Evolutionary conservation across 768 basidiomycete genomes (phyloP), one percentile per base, ranked within the genome.

Genomic region (Tephrocybe sp.): DNA sequence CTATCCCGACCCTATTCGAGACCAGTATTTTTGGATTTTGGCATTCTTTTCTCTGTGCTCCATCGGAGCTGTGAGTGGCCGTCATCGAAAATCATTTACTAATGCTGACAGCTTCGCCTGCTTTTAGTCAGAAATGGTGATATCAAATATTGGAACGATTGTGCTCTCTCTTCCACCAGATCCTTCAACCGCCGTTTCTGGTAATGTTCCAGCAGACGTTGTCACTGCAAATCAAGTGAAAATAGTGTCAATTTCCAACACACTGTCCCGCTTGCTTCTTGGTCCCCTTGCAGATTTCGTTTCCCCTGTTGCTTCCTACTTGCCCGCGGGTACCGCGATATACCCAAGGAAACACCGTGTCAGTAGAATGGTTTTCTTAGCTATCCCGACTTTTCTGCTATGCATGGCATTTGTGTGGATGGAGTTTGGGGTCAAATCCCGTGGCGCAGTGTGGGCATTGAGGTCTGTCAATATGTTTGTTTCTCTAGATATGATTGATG

Each of bases 131-230:
- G 89, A 91, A 65, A 91, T 90, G 88, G 75, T 93, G 18, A 83
- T 92, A 17, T 85, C 88, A 17, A 93, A 90, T 60, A 84, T 93
- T 41, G 90, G 88, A 32, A 83, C 86, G 1, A 86, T 92, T 45
- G 77, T 86, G 12, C 68, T 85, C 3, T 84, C 90, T 12, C 76
- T 90, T 30, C 80, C 83, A 8, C 61, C 68, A 14, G 45, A 56
- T 10, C 58, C 65, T 17, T 58, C 55, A 14, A 45, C 53, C 34
- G 53, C 49, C 28, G 30, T 45, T 4, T 48, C 59, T 20, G 50
- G 25, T 5, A 41, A 39, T n/a, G 32, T 66, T 17, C 62, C 68
- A 14, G 57, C 69, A 15, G 67, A 73, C 37, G 57, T 63, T n/a
- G 66, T 69, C 26, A 77, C 83, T 3, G 71, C 85, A 5, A 73